A percentile compares a stretch with the other conserved stretches of the same genome.
These are phyloP conservation scores for Quercus engelmannii DNA, from an alignment of 306 rosid species.

Conservation along the genomic window DNA sequence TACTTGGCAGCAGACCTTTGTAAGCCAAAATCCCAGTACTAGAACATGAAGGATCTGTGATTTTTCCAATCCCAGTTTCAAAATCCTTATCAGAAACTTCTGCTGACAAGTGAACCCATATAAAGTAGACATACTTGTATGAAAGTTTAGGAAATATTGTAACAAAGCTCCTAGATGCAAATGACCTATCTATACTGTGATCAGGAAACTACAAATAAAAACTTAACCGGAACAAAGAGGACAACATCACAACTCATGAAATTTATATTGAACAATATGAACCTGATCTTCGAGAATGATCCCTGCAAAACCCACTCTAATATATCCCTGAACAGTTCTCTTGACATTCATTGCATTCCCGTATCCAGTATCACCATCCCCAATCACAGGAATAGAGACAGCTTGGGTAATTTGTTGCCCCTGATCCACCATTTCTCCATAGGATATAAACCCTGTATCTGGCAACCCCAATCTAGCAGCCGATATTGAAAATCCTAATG, in stretches of 20 bases:
- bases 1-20: not conserved
- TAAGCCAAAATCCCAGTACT: not conserved
- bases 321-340: slow-evolving; percentile 78
- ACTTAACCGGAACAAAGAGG: not conserved
- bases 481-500: slow-evolving; percentile 70
- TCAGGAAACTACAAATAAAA: not conserved
- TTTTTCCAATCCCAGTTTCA: not conserved
- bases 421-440: slow-evolving; percentile 82
- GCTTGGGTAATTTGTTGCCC: slow-evolving; percentile 65
- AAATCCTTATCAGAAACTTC: not conserved
- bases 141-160: not conserved
- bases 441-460: slow-evolving; percentile 76
- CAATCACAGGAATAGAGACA: slow-evolving; percentile 79
- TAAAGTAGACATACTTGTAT: not conserved
- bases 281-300: slow-evolving; percentile 93
- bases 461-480: slow-evolving; percentile 83
- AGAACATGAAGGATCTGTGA: not conserved
- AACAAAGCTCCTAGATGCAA: not conserved
- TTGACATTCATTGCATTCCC: slow-evolving; percentile 90
- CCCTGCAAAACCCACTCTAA: slow-evolving; percentile 81
- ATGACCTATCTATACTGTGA: not conserved
- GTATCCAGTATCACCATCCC: slow-evolving; percentile 87
- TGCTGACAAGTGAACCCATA: not conserved
- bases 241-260: not conserved
- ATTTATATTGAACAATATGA: not conserved